Evolutionary conservation across 768 basidiomycete species (phyloP).

Genomic region (Pulveroboletus sp.): DNA sequence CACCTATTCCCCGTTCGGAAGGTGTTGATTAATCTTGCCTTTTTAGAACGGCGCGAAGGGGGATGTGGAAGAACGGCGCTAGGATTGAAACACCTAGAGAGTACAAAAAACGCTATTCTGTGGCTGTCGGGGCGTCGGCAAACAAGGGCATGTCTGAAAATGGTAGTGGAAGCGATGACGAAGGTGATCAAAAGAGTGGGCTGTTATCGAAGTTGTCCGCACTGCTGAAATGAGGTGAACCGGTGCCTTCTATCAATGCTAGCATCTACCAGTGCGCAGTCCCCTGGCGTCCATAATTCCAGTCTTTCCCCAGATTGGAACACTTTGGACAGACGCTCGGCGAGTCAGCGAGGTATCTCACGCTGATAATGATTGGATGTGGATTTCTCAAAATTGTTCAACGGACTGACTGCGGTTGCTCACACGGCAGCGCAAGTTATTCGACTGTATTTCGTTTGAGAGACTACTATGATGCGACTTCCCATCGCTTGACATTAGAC

Average conservation of each 20-base stretch:
- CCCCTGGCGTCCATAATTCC: background rate
- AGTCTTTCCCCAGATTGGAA: too few species aligned
- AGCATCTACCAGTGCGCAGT: background rate
- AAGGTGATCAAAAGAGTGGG: background rate
- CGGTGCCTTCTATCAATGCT: background rate
- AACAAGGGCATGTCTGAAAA: background rate
- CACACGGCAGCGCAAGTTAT: too few species aligned
- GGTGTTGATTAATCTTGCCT: background rate
- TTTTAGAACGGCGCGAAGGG: slow-evolving; percentile 53
- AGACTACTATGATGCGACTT: too few species aligned
- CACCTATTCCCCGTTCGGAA: background rate
- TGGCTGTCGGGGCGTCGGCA: slow-evolving; percentile 7
- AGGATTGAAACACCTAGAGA: slow-evolving; percentile 67
- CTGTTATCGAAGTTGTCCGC: slow-evolving; percentile 8
- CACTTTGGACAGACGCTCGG: background rate
- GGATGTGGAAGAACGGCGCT: slow-evolving; percentile 68
- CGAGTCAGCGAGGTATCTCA: background rate
- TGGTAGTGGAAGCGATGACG: background rate
- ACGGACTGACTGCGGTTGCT: background rate
- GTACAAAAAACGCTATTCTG: slow-evolving; percentile 68
- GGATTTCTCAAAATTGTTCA: background rate
- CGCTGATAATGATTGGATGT: background rate
- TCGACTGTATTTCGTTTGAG: too few species aligned
- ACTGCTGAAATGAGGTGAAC: slow-evolving; percentile 3
- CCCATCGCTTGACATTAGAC: too few species aligned